Evolutionary conservation across 176 grass and related monocot genomes (phyloP).

Genomic region (Oryza officinalis): DNA sequence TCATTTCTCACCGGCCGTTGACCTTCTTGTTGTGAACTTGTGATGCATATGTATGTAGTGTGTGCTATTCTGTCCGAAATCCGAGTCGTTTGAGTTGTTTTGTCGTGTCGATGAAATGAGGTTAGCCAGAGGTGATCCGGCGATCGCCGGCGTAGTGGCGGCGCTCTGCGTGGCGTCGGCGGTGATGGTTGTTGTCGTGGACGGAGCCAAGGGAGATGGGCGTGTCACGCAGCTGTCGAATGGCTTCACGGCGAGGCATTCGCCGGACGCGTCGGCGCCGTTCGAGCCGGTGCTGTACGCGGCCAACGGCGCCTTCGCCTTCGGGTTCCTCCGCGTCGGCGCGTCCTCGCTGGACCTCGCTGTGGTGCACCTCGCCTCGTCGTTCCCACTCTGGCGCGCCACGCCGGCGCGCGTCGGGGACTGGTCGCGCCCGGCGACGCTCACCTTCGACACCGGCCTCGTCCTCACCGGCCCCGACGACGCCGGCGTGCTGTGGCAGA

Average conservation of each 20-base stretch:
- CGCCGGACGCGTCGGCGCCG: slow-evolving; percentile 2
- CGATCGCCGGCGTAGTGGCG: slow-evolving; percentile 12
- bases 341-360: slow-evolving; percentile 53
- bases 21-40: background rate
- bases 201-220: background rate
- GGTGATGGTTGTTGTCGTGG: background rate
- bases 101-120: slow-evolving; percentile 7
- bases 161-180: slow-evolving; percentile 17
- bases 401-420: slow-evolving; percentile 19
- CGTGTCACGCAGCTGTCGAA: slow-evolving; percentile 24
- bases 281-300: slow-evolving; percentile 61
- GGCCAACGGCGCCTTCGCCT: slow-evolving; percentile 46
- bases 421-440: slow-evolving; percentile 50
- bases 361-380: slow-evolving; percentile 68
- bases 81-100: background rate
- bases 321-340: slow-evolving; percentile 72
- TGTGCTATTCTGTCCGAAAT: background rate
- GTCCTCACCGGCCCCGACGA: slow-evolving; percentile 26
- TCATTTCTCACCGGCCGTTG: background rate
- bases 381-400: slow-evolving; percentile 57
- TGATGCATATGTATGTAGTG: background rate
- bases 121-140: background rate
- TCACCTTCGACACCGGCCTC: slow-evolving; percentile 57
- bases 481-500: slow-evolving; percentile 42
- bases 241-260: slow-evolving; percentile 54